Percentiles rank a stretch among this genome's conserved stretches.
phyloP scores from a whole-genome alignment of 345 rosid genomes.

The Eucalyptus pauciflora region DNA sequence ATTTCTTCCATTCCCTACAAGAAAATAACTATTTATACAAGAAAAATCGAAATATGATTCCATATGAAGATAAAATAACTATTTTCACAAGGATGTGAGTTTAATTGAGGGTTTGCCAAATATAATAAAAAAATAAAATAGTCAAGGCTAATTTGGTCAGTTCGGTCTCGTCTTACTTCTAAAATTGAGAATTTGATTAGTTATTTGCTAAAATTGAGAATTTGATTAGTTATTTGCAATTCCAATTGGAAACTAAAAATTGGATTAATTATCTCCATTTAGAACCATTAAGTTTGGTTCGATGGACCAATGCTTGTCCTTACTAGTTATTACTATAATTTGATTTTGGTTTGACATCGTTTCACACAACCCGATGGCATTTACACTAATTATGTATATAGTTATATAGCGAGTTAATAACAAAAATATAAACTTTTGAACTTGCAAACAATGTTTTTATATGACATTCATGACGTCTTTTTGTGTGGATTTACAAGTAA shows the following conservation, averaged over 20 bases:
- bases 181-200: background rate
- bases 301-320: background rate
- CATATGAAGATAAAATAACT: background rate
- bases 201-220: background rate
- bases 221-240: too few relatives aligned
- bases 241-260: rapidly evolving
- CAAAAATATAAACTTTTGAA: background rate
- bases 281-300: background rate
- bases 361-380: rapidly evolving
- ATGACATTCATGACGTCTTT: background rate
- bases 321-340: background rate
- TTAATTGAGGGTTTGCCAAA: background rate
- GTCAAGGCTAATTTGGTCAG: rapidly evolving
- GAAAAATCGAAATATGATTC: too few relatives aligned
- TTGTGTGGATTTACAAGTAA: background rate
- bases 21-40: background rate
- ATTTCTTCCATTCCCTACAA: background rate
- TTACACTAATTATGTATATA: rapidly evolving
- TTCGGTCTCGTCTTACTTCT: rapidly evolving
- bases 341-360: background rate
- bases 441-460: background rate
- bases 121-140: too few relatives aligned
- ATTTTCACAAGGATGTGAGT: background rate
- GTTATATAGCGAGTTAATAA: background rate
- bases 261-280: rapidly evolving